Evolutionary conservation across 805 yeast genomes (phyloP), one percentile per base, ranked within the genome.

Genomic region (Groenewaldozyma tartarivorans): DNA sequence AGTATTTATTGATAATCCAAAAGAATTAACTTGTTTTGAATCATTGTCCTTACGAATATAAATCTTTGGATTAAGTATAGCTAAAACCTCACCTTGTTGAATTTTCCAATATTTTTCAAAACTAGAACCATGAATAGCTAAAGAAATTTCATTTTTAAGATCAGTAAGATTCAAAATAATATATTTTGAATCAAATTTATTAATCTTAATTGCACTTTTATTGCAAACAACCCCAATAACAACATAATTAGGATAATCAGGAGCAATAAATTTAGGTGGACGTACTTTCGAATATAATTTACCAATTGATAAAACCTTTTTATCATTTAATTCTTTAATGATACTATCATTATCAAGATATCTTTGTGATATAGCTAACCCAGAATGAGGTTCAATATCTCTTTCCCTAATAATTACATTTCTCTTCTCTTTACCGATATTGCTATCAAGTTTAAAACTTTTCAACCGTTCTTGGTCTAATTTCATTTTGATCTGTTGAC

Each of bases 191-290:
- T 66, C 46, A 38, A 45, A 35, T 21, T 49, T 51, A 35, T 55
- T 56, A 24, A 62, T 57, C 47, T 69, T 66, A 2, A 80, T 68
- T 5, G 67, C 73, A 3, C 77, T 63, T 52, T 86, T 86, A 17
- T 56, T 53, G 3, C 75, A 63, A 0, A 88, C 64, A 2, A 83
- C 67, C 1, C 94, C 96, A n/a, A 80, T 52, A 1, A 78, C 71
- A n/a, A 79, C 79, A 81, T 86, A 87, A 54, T 88, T 87, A 2
- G 80, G 61, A 51, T 79, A 79, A 1, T 62, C 61, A 0, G 95
- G 95, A 36, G 81, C 81, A 4, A 61, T 55, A 53, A 72, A 87
- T 17, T 73, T 65, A 0, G 95, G 92, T 2, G 92, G 80, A 21
- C 57, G 48, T 1, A 87, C 76, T 47, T 78, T 76, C 1, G 85